Percentiles rank a stretch among this genome's conserved stretches.
Conservation (phyloP, 805 yeast species). For the Spathaspora passalidarum region DNA sequence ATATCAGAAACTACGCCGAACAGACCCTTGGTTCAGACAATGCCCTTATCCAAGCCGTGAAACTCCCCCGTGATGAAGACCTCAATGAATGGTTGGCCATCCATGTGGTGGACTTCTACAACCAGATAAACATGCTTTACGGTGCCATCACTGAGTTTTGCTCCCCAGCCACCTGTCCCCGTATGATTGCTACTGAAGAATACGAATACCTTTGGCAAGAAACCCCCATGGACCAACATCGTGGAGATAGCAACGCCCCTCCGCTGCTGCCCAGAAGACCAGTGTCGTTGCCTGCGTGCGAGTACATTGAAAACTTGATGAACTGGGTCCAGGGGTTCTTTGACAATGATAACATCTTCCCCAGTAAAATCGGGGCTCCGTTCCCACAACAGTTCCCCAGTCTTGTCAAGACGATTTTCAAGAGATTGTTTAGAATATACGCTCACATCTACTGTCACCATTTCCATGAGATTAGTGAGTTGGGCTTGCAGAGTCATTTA, state of each 20-base stretch:
- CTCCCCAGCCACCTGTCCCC: slow-evolving; percentile 90
- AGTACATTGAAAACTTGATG: slow-evolving; percentile 90
- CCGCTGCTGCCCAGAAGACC: slow-evolving; percentile 56
- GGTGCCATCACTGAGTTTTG: slow-evolving; percentile 96
- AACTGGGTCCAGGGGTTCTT: slow-evolving; percentile 91
- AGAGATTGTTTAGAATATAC: slow-evolving; percentile 87
- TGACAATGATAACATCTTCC: slow-evolving; percentile 88
- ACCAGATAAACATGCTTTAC: slow-evolving; percentile 93
- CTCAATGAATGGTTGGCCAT: slow-evolving; percentile 94
- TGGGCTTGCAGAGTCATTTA: slow-evolving; percentile 87
- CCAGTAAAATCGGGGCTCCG: slow-evolving; percentile 86
- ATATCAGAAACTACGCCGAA: slow-evolving; percentile 85
- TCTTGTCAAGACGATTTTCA: slow-evolving; percentile 80
- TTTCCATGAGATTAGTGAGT: slow-evolving; percentile 89
- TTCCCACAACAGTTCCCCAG: slow-evolving; percentile 82
- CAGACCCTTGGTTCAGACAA: slow-evolving; percentile 93
- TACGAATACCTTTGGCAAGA: slow-evolving; percentile 98
- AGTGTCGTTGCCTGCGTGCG: slow-evolving; percentile 88
- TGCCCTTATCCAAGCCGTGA: slow-evolving; percentile 88
- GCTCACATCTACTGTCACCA: slow-evolving; percentile 98
- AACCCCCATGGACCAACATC: slow-evolving; percentile 25
- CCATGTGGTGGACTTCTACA: slow-evolving; percentile 95
- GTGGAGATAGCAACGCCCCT: neutral
- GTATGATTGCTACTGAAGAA: slow-evolving; percentile 97
- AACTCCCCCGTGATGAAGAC: slow-evolving; percentile 90